Evolutionary conservation across 768 basidiomycete genomes (phyloP).

Genomic region (Mycena olivaceomarginata): DNA sequence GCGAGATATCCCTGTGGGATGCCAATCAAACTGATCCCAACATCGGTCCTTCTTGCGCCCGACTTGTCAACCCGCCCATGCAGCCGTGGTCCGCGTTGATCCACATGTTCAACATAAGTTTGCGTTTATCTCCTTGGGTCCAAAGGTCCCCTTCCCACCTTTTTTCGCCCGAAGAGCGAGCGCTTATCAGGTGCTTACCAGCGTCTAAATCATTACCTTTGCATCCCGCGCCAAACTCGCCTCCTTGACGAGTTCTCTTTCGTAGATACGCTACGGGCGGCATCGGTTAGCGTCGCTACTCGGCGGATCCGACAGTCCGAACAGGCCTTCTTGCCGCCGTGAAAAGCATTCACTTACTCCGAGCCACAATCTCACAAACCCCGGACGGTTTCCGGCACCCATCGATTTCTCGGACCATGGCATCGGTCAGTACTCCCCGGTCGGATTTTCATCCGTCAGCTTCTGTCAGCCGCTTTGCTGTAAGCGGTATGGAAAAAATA

Average conservation of each 20-base stretch:
- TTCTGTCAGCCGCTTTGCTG: too few relatives aligned
- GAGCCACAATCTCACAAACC: conserved; percentile 1
- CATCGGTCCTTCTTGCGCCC: conserved; percentile 22
- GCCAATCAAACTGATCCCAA: neutral
- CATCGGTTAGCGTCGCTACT: conserved; percentile 19
- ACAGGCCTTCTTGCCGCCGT: conserved; percentile 6
- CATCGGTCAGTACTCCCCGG: too few relatives aligned
- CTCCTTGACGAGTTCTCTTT: neutral
- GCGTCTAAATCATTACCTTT: neutral
- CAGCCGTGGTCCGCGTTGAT: conserved; percentile 1
- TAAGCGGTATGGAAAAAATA: too few relatives aligned
- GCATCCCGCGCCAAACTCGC: neutral
- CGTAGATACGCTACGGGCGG: conserved; percentile 15
- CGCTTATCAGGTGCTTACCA: neutral
- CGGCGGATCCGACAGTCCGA: conserved; percentile 28
- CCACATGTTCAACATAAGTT: neutral
- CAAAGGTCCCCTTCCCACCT: neutral
- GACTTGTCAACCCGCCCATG: neutral
- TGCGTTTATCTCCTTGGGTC: neutral
- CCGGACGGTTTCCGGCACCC: neutral
- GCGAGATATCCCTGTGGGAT: neutral
- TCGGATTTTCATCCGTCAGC: too few relatives aligned
- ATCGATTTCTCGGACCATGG: neutral
- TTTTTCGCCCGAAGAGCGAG: neutral
- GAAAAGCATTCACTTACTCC: neutral